Base-by-base conservation (phyloP, 2,329 filamentous ascomycete genomes). In the Biscogniauxia mediterranea region DNA sequence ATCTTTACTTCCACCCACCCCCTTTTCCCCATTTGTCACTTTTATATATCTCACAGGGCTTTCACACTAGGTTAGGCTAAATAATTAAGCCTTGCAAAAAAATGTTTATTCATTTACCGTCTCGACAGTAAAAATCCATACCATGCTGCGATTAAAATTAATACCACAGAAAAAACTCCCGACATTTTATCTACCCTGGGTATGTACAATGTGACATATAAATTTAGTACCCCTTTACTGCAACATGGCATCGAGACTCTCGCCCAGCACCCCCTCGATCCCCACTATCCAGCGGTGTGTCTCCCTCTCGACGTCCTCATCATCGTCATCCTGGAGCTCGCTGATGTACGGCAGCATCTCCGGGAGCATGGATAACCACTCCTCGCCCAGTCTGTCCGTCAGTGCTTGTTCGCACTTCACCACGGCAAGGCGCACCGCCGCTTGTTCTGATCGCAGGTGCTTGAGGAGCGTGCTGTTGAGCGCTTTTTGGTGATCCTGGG, bases 341-440 rank as follows among this genome's bases (percentile, higher is more conserved):
- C 92, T 96, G 69, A 99, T 97, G 66, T 94, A 92, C 20, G 96
- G 94, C 74, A 99, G 79, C 90, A 97, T 98, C 83, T 99, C 95
- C 0, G 94, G 92, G 73, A 98, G 76, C 80, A 96, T 85, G 1
- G 88, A 85, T 62, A 99, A 78, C 95, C 95, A 99, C 73, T 99
- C 95, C 75, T 98, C 93, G 61, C 93, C 93, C 25, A 98, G 78
- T 54, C 86, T 82, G 68, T 90, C 87, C 13, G 93, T 96, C 64
- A 98, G 80, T 15, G 84, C 85, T 73, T 93, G 89, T 79, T 98
- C 87, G 68, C 89, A 89, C 76, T 88, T 88, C 42, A 99, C 89
- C 0, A 92, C 92, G 1, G 91, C 92, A 38, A 98, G 80, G 17
- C 95, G 85, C 7, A 94, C 89, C 23, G 85, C 81, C 7, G 89